These are phyloP conservation scores for Aspergillus asperescens DNA, from an alignment of 495 filamentous ascomycete genomes.

Conservation along the genomic window DNA sequence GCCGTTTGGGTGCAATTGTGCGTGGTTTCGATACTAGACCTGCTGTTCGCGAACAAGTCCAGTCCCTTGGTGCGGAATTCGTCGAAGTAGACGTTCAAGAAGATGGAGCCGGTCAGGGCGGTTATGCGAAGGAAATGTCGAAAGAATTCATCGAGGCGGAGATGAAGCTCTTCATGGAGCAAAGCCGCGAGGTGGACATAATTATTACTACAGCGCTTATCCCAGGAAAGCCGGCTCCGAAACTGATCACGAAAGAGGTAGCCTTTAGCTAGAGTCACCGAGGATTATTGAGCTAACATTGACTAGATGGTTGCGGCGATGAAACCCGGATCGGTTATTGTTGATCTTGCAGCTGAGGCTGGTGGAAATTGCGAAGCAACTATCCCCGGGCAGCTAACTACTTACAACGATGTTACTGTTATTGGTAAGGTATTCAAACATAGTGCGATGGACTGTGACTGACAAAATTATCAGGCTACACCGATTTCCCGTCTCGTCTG, in stretches of 20 bases:
- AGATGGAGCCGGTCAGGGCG: constrained; percentile 73
- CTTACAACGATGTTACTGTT: constrained; percentile 68
- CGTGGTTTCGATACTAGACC: constrained; percentile 77
- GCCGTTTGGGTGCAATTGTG: constrained; percentile 76
- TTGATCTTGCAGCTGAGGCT: constrained; percentile 75
- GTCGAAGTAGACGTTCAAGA: constrained; percentile 79
- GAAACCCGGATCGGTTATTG: constrained; percentile 76
- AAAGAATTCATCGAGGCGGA: constrained; percentile 83
- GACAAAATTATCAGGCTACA: constrained; percentile 55
- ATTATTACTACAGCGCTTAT: constrained; percentile 81
- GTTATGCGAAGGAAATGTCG: constrained; percentile 84
- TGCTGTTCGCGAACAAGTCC: constrained; percentile 75
- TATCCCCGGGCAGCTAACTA: constrained; percentile 58
- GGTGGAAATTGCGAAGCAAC: constrained; percentile 79
- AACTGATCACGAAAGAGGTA: constrained; percentile 63
- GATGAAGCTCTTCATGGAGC: constrained; percentile 80
- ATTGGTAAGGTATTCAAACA: constrained; percentile 52
- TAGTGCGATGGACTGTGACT: background rate
- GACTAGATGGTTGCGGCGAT: constrained; percentile 65
- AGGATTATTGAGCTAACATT: background rate
- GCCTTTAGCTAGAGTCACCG: background rate
- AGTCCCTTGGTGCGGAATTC: constrained; percentile 79
- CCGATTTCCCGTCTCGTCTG: constrained; percentile 71
- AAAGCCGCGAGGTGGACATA: constrained; percentile 78
- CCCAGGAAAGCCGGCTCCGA: constrained; percentile 69